phyloP scores from a whole-genome alignment of 176 grass and related monocot species.

The Eremochloa ophiuroides region DNA sequence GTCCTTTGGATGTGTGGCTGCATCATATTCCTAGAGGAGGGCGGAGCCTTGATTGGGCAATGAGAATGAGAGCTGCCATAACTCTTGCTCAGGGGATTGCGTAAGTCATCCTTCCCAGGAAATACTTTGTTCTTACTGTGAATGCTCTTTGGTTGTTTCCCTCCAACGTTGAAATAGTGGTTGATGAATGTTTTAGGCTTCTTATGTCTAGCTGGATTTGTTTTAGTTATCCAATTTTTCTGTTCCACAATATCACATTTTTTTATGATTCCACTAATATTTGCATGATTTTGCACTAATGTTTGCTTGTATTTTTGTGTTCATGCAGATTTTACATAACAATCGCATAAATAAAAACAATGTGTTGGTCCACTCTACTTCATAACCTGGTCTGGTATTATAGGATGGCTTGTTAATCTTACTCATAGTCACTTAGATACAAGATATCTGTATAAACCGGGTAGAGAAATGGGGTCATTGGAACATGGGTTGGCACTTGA shows the following conservation, averaged over 20 bases:
- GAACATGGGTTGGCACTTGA: background rate
- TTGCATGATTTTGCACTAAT: background rate
- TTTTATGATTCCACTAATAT: background rate
- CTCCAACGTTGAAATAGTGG: background rate
- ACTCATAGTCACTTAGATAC: background rate
- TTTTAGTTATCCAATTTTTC: background rate
- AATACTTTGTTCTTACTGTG: background rate
- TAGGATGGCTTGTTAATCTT: background rate
- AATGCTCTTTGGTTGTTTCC: background rate
- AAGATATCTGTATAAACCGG: background rate
- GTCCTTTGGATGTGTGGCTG: slow-evolving; percentile 94
- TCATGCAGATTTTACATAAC: background rate
- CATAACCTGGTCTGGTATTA: background rate
- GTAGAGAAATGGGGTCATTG: background rate
- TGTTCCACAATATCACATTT: background rate
- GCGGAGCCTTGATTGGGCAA: slow-evolving; percentile 85
- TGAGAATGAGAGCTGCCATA: slow-evolving; percentile 93
- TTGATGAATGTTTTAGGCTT: background rate
- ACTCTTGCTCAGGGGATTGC: slow-evolving; percentile 97
- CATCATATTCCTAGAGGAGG: slow-evolving; percentile 92
- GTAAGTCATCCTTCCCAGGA: slow-evolving; percentile 52
- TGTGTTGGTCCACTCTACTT: background rate
- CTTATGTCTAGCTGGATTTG: background rate
- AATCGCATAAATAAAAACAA: background rate
- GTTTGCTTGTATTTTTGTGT: no score